Evolutionary conservation across 106 monocot species (phyloP), one percentile per base, ranked within the genome.

Genomic region (Triglochin maritima): DNA sequence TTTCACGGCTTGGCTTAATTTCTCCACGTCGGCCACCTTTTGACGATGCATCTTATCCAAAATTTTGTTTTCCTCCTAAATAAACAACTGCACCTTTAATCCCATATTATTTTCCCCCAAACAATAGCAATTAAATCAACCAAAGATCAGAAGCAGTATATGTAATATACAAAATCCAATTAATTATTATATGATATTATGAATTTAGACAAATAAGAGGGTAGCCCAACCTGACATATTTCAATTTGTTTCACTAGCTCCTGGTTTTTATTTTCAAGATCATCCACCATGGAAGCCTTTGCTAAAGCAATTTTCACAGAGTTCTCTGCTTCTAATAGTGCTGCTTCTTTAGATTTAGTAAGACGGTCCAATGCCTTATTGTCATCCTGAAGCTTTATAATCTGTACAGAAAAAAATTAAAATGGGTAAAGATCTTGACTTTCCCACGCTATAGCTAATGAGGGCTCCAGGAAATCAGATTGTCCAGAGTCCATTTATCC

Each of bases 1-100:
- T 57, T 50, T 78, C 11, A 88, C 86, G 29, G 83, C 81, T 68
- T 83, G 80, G 47, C 77, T 67, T 16, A 93, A 61, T 49, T 88
- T 93, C 74, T 93, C 92, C 62, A 93, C 85, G 72, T 93, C 92
- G 9, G 85, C 81, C 74, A 88, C 81, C 77, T 93, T 93, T 67
- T 87, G 87, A 14, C 92, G 85, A 43, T 88, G 88, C 81, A 93
- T 74, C 65, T 78, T 88, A 70, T 93, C 92, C 56, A 93, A 57
- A 49, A 93, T 93, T 74, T 84, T 93, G 57, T 93, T 81, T 57
- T 93, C 92, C 74, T 93, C 92, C 88, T 93, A 47, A 10, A 66
- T 12, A 47, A 47, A 8, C 29, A 29, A 29, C 29, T 29, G 29
- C 29, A 29, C 29, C 29, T 29, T 29, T 29, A 29, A 29, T 29